Percentiles rank a stretch among this genome's conserved stretches.
phyloP scores from a whole-genome alignment of 163 green algal genomes.

The Dunaliella salina region DNA sequence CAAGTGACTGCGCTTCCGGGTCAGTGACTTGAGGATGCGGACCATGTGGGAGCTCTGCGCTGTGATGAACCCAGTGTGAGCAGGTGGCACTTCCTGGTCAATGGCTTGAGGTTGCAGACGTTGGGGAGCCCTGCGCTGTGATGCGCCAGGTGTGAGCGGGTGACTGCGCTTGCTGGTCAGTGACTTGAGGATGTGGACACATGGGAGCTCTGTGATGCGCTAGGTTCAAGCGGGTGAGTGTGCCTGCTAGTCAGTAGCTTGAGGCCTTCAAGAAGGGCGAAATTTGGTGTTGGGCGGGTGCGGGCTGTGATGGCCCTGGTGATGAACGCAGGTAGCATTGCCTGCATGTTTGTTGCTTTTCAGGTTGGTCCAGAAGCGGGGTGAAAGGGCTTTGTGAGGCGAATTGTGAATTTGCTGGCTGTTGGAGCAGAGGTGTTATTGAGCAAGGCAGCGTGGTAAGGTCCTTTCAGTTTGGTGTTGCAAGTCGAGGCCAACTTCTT shows the following conservation, averaged over 20 bases:
- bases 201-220: not conserved
- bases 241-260: not conserved
- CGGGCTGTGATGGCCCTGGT: not conserved
- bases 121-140: not conserved
- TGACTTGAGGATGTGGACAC: too few species aligned
- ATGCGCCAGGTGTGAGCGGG: not conserved
- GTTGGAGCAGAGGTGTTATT: too few species aligned
- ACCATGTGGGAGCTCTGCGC: not conserved
- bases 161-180: not conserved
- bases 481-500: too few species aligned
- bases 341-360: not conserved
- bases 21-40: not conserved
- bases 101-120: not conserved
- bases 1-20: not conserved
- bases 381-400: too few species aligned
- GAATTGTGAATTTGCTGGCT: too few species aligned
- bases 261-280: not conserved
- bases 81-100: not conserved
- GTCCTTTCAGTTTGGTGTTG: too few species aligned
- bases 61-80: not conserved
- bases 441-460: too few species aligned
- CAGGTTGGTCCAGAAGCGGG: too few species aligned
- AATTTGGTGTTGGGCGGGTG: too few species aligned
- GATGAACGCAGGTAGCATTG: not conserved
- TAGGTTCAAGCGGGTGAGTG: not conserved